These are phyloP conservation scores for Debaryomyces udenii DNA, from an alignment of 1,139 yeast species.

Conservation along the genomic window DNA sequence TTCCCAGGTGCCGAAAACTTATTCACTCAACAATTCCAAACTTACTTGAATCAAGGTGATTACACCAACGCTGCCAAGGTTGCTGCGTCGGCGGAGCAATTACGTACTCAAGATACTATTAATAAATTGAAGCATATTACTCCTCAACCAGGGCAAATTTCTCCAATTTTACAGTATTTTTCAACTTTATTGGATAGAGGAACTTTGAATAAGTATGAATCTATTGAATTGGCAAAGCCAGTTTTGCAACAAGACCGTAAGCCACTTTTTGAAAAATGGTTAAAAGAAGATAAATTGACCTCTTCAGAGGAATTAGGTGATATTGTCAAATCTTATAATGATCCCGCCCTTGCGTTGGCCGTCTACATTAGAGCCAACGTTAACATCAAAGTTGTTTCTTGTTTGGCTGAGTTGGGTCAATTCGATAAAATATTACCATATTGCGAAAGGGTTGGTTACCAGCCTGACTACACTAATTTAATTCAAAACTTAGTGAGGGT, in stretches of 20 bases:
- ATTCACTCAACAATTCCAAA: constrained; percentile 89
- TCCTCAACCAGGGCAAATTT: constrained; percentile 94
- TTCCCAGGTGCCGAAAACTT: constrained; percentile 95
- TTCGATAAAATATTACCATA: constrained; percentile 95
- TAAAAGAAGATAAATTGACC: constrained; percentile 91
- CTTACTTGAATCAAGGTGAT: constrained; percentile 80
- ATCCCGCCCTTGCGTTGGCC: constrained; percentile 83
- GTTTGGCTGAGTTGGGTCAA: constrained; percentile 94
- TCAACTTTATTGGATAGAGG: constrained; percentile 93
- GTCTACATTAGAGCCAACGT: constrained; percentile 85
- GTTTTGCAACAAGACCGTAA: constrained; percentile 95
- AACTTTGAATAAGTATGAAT: constrained; percentile 88
- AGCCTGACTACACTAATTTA: constrained; percentile 88
- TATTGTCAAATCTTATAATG: constrained; percentile 80
- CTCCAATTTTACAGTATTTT: constrained; percentile 92
- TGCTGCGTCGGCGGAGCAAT: constrained; percentile 92
- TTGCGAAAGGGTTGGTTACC: constrained; percentile 84
- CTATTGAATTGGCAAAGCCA: constrained; percentile 93
- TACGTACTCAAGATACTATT: constrained; percentile 94
- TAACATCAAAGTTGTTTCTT: constrained; percentile 88
- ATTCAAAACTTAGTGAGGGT: constrained; percentile 89
- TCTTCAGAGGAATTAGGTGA: constrained; percentile 97
- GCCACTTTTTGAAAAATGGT: constrained; percentile 93
- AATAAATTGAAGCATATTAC: constrained; percentile 89
- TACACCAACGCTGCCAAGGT: constrained; percentile 93